Percentiles rank a stretch among this genome's conserved stretches.
Evolutionary conservation across 2,329 filamentous ascomycete genomes (phyloP).

Genomic region (Trichoderma harzianum): DNA sequence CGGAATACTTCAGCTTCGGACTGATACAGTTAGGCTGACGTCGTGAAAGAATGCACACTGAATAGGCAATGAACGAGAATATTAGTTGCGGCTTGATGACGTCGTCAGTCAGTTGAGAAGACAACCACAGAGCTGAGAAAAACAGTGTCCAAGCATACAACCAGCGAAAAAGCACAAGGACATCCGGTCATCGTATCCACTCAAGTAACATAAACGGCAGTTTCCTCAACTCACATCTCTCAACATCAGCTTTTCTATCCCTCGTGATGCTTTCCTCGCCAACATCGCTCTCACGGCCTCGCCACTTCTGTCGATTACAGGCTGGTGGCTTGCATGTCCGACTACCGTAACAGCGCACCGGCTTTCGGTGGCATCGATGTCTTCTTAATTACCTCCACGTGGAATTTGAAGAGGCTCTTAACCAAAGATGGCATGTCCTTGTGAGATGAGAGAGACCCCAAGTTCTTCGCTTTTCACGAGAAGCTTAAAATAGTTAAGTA

Average conservation of each 20-base stretch:
- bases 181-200: not conserved
- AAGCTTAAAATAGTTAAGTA: not conserved
- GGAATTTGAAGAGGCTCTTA: not conserved
- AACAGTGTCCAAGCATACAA: not conserved
- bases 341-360: not conserved
- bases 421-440: not conserved
- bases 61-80: not conserved
- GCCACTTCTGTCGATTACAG: not conserved
- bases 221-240: not conserved
- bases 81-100: not conserved
- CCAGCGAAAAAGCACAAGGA: not conserved
- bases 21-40: not conserved
- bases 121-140: not conserved
- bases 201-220: not conserved
- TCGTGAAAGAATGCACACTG: not conserved
- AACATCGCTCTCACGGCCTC: not conserved
- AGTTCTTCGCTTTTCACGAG: not conserved
- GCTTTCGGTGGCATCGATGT: not conserved
- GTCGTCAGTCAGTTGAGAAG: not conserved
- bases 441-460: not conserved
- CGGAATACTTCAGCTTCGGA: not conserved
- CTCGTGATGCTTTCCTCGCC: not conserved
- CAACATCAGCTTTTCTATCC: not conserved
- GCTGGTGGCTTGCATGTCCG: not conserved
- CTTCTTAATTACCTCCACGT: not conserved